Conservation (phyloP, 495 filamentous ascomycete genomes). For the Aspergillus baeticus region DNA sequence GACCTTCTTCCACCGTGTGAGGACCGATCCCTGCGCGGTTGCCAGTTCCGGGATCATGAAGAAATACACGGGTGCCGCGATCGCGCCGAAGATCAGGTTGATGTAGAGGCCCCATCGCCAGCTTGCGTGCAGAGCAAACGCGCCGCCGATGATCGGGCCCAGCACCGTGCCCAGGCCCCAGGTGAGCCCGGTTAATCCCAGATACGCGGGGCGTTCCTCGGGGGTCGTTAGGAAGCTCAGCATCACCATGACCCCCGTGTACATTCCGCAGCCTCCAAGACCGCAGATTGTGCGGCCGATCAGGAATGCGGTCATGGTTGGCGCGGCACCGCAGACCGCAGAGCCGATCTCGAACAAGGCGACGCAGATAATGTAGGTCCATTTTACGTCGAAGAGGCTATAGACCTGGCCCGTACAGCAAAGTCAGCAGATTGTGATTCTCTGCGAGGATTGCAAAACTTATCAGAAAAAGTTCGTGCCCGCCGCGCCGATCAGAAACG, state of each 20-base stretch:
- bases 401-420: constrained; percentile 40
- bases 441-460: neutral
- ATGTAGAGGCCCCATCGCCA: constrained; percentile 76
- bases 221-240: constrained; percentile 29
- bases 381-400: constrained; percentile 53
- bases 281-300: constrained; percentile 49
- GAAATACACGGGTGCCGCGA: constrained; percentile 54
- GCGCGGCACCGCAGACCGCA: constrained; percentile 56
- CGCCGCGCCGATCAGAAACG: constrained; percentile 51
- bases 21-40: no score
- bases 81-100: constrained; percentile 58
- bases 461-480: constrained; percentile 42
- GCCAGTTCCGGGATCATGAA: constrained; percentile 20
- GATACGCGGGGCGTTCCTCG: neutral
- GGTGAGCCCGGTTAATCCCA: constrained; percentile 19
- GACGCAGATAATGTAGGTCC: constrained; percentile 48
- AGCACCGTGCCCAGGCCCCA: constrained; percentile 54
- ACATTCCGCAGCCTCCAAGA: constrained; percentile 33
- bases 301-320: constrained; percentile 51
- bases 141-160: constrained; percentile 63
- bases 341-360: constrained; percentile 46
- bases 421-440: neutral
- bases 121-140: constrained; percentile 45
- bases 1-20: no score
- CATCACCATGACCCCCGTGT: constrained; percentile 35